A percentile compares a stretch with the other conserved stretches of the same genome.
Evolutionary conservation across 1,139 yeast species (phyloP).

Genomic region (Lodderomyces beijingensis): DNA sequence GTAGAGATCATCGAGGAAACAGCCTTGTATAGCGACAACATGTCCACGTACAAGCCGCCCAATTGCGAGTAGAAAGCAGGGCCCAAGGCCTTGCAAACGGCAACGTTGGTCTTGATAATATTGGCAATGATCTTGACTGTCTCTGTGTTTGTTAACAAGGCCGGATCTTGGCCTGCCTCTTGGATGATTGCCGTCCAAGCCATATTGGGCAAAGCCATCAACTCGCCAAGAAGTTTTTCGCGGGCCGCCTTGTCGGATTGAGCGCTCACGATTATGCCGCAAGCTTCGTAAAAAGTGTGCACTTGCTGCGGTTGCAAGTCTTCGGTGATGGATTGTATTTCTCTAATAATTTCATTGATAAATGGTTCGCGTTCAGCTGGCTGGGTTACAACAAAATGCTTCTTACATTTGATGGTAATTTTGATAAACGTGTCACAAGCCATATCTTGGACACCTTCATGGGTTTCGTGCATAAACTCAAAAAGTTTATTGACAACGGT

Average conservation of each 20-base stretch:
- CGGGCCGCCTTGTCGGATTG: constrained; percentile 61
- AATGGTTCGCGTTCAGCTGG: constrained; percentile 88
- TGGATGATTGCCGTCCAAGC: constrained; percentile 92
- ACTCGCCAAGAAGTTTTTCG: constrained; percentile 67
- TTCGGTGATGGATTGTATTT: constrained; percentile 79
- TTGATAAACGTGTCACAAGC: constrained; percentile 98
- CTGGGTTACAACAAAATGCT: constrained; percentile 89
- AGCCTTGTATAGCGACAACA: constrained; percentile 85
- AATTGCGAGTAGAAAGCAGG: constrained; percentile 88
- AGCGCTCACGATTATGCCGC: constrained; percentile 90
- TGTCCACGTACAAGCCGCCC: constrained; percentile 80
- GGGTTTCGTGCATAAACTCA: constrained; percentile 99
- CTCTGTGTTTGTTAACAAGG: constrained; percentile 74
- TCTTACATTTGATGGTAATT: constrained; percentile 90
- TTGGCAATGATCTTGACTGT: constrained; percentile 91
- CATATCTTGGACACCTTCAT: constrained; percentile 99
- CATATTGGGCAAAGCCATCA: constrained; percentile 88
- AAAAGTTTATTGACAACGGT: constrained; percentile 93
- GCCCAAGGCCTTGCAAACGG: constrained; percentile 91
- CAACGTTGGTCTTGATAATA: constrained; percentile 88
- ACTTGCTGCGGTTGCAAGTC: constrained; percentile 97
- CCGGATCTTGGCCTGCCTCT: constrained; percentile 88
- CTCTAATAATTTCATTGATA: constrained; percentile 81
- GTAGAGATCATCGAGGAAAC: constrained; percentile 86
- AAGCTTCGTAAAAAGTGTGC: constrained; percentile 95